Evolutionary conservation across 139 green algal genomes (phyloP), one percentile per base, ranked within the genome.

Genomic region (Chlamydomonas sphaeroides): DNA sequence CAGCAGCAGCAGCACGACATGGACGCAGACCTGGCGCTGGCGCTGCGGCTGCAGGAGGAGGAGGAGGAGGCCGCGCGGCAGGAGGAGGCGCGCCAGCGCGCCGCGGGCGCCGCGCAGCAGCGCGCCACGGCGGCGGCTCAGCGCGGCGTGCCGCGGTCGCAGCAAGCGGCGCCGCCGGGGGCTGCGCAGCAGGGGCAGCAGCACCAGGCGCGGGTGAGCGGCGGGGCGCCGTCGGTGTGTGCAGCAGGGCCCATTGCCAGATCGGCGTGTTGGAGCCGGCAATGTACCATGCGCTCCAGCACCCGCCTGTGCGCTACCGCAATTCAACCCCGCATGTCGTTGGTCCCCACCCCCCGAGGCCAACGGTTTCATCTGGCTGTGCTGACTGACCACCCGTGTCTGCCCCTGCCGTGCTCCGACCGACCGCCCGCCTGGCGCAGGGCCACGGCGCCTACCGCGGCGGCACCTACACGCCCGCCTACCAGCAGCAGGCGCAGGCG

Each of bases 1-100:
- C 53, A 62, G 18, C 8, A 35, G 61, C 28, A 7, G 5, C 72
- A 82, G 23, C 75, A 72, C 62, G 75, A 86, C 21, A 36, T 49
- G 71, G 92, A 97, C 68, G 89, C 93, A 0, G 95, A 98, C 87
- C 88, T 95, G 80, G 95, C 93, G 36, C 73, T 97, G 65, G 95
- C 95, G 14, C 69, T 98, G 80, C 90, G 95, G 85, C 88, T 98
- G 81, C 95, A 98, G 77, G 66, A 96, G 78, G 87, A 96, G 73
- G 90, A 91, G 80, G 84, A 94, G 67, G 66, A 86, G 51, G 79
- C 51, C 36, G 76, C 62, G n/a, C 65, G 65, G 14, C 32, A 25
- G n/a, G 70, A 61, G 62, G 56, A 73, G 45, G 65, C 42, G 68
- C 20, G 78, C 73, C 39, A 49, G 74, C 65, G 71, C 76, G 39